Conservation (phyloP, 345 rosid genomes). For the Arabidopsis thaliana region DNA sequence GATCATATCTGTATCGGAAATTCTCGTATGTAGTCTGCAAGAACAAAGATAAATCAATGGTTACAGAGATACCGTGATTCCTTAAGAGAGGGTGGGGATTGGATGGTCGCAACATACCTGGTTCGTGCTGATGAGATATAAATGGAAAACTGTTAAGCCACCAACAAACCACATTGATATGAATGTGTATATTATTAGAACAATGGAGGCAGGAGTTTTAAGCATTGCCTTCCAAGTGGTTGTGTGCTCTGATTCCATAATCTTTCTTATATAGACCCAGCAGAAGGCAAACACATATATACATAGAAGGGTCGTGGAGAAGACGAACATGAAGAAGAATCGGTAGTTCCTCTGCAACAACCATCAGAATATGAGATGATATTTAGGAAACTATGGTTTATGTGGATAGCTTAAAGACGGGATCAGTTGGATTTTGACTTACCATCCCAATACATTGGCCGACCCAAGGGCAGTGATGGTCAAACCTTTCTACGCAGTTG, state of each 20-base stretch:
- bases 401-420: not conserved
- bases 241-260: conserved; percentile 62
- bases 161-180: conserved; percentile 98
- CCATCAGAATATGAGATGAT: conserved; percentile 5
- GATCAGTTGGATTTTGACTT: conserved; percentile 40
- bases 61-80: conserved; percentile 1
- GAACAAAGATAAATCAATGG: not conserved
- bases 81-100: not conserved
- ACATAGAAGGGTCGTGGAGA: conserved; percentile 84
- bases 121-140: conserved; percentile 93
- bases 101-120: conserved; percentile 57
- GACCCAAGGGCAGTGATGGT: conserved; percentile 99
- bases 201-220: conserved; percentile 76
- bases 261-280: conserved; percentile 93
- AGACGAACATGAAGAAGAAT: conserved; percentile 96
- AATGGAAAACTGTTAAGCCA: conserved; percentile 90
- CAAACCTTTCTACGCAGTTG: conserved; percentile 94
- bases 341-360: conserved; percentile 92
- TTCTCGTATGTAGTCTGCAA: conserved; percentile 95
- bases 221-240: conserved; percentile 51
- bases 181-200: conserved; percentile 83
- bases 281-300: conserved; percentile 88
- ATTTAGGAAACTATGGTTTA: not conserved
- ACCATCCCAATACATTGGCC: conserved; percentile 99
- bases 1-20: conserved; percentile 88